These are phyloP conservation scores for Cantharellus cinnabarinus DNA, from an alignment of 768 basidiomycete genomes.

Conservation along the genomic window DNA sequence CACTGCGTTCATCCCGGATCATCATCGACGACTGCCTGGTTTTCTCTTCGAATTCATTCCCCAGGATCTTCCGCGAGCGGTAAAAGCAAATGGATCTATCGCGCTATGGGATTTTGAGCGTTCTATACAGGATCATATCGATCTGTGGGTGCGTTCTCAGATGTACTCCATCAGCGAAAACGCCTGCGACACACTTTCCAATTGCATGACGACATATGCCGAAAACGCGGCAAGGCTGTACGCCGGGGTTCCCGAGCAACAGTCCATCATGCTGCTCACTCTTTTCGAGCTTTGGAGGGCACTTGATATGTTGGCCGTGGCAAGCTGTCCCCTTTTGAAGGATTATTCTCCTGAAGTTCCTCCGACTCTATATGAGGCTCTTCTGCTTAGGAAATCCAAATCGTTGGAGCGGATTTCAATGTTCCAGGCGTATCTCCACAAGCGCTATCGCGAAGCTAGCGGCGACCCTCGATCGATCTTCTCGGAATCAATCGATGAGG, in stretches of 20 bases:
- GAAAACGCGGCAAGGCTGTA: background rate
- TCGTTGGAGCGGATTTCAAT: background rate
- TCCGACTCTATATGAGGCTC: conserved; percentile 17
- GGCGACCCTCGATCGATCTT: background rate
- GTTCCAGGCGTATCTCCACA: background rate
- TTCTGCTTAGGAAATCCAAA: conserved; percentile 14
- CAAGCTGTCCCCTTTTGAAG: conserved; percentile 20
- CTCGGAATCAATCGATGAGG: background rate
- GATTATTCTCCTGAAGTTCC: conserved; percentile 30
- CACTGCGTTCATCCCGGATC: background rate
- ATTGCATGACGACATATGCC: background rate
- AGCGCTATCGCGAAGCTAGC: background rate
- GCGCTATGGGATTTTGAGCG: background rate
- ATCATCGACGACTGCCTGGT: background rate
- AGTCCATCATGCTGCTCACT: conserved; percentile 25
- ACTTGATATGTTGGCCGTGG: conserved; percentile 21
- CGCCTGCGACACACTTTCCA: background rate
- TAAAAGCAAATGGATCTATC: background rate
- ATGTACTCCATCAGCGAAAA: too few relatives aligned
- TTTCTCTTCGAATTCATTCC: background rate
- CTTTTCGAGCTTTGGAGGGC: conserved; percentile 30
- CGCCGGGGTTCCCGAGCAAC: conserved; percentile 7
- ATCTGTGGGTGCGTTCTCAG: background rate
- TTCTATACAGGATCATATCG: background rate
- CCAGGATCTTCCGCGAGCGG: background rate